These are phyloP conservation scores for Annulohypoxylon bovei DNA, from an alignment of 495 filamentous ascomycete genomes.

Conservation along the genomic window DNA sequence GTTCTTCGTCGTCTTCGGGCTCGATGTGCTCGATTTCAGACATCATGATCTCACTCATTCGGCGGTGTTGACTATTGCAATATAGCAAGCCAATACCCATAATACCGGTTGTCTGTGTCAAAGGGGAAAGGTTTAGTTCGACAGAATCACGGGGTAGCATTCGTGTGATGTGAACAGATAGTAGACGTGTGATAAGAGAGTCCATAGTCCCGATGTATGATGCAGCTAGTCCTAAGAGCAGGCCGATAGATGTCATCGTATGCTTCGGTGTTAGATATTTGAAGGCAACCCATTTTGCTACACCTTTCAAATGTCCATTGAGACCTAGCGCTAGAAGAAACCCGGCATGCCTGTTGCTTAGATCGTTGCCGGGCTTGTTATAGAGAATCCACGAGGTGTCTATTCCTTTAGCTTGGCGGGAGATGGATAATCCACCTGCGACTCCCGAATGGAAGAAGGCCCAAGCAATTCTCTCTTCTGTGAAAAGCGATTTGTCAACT, in stretches of 20 bases:
- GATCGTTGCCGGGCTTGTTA: constrained; percentile 88
- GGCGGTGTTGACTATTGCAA: constrained; percentile 92
- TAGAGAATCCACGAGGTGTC: constrained; percentile 98
- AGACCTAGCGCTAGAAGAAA: constrained; percentile 92
- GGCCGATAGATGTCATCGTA: constrained; percentile 96
- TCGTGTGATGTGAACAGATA: constrained; percentile 96
- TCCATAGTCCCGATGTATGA: constrained; percentile 98
- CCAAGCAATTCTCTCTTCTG: constrained; percentile 96
- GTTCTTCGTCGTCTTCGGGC: constrained; percentile 72
- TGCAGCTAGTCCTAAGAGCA: constrained; percentile 89
- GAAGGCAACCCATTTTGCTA: constrained; percentile 98
- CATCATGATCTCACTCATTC: constrained; percentile 99
- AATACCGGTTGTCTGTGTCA: constrained; percentile 96
- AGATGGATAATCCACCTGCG: constrained; percentile 87
- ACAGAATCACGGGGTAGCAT: constrained; percentile 92
- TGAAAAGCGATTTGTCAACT: constrained; percentile 82
- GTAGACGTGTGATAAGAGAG: constrained; percentile 86
- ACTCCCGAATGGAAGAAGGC: constrained; percentile 98
- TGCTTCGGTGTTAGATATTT: constrained; percentile 98
- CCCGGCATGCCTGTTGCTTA: constrained; percentile 92
- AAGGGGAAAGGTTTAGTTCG: constrained; percentile 89
- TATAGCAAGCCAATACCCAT: constrained; percentile 98
- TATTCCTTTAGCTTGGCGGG: constrained; percentile 88
- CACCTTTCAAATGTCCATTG: constrained; percentile 89
- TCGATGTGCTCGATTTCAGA: constrained; percentile 93